A percentile compares a stretch with the other conserved stretches of the same genome.
Conservation (phyloP, 495 filamentous ascomycete genomes). For the Aspergillus nidulans region DNA sequence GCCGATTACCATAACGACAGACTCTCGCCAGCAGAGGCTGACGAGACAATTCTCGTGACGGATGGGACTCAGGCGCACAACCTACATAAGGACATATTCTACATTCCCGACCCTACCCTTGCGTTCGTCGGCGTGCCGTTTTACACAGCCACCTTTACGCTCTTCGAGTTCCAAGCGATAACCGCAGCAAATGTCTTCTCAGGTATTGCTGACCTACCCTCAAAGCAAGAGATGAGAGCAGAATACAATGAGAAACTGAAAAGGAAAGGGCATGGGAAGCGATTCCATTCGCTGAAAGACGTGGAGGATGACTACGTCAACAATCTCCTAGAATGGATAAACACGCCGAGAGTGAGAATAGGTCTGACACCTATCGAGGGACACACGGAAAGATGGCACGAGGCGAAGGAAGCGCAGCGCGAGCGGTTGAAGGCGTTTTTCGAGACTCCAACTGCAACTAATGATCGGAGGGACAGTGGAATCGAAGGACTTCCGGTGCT, state of each 20-base stretch:
- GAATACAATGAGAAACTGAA: constrained; percentile 52
- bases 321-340: constrained; percentile 51
- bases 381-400: constrained; percentile 43
- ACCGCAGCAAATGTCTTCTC: constrained; percentile 53
- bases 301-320: constrained; percentile 52
- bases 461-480: constrained; percentile 12
- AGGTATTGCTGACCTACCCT: constrained; percentile 47
- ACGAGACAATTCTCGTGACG: constrained; percentile 52
- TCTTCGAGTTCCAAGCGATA: constrained; percentile 65
- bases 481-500: constrained; percentile 13
- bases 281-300: constrained; percentile 52
- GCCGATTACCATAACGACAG: constrained; percentile 39
- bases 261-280: constrained; percentile 30
- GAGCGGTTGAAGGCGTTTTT: constrained; percentile 23
- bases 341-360: constrained; percentile 25
- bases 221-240: constrained; percentile 39
- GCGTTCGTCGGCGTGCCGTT: constrained; percentile 59
- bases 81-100: constrained; percentile 63
- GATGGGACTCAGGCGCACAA: constrained; percentile 65
- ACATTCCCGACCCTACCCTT: constrained; percentile 59
- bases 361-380: constrained; percentile 36
- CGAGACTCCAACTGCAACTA: constrained; percentile 1
- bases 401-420: constrained; percentile 27
- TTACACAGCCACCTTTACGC: constrained; percentile 57
- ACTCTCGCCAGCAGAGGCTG: constrained; percentile 27